Percentiles rank a stretch among this genome's conserved stretches.
Conservation (phyloP, 768 basidiomycete species). For the Pleurotus giganteus region DNA sequence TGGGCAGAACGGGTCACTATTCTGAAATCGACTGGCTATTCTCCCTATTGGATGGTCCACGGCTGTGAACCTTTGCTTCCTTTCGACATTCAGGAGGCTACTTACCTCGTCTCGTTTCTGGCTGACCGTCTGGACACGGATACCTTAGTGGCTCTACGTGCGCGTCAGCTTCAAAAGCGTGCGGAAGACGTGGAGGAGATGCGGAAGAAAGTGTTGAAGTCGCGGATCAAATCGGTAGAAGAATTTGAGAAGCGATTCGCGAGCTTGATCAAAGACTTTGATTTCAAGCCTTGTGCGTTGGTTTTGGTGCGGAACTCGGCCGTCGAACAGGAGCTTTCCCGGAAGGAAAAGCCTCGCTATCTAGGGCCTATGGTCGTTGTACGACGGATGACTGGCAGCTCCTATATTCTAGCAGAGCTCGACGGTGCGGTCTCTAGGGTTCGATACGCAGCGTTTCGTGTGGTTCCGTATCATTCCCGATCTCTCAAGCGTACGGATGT, state of each 20-base stretch:
- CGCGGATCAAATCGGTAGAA: conserved; percentile 7
- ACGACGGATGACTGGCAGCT: conserved; percentile 11
- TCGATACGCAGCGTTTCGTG: conserved; percentile 11
- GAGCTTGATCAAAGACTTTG: conserved; percentile 18
- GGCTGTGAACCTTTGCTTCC: conserved; percentile 32
- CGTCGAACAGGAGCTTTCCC: conserved; percentile 17
- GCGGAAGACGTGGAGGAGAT: conserved; percentile 13
- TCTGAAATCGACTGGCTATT: conserved; percentile 27
- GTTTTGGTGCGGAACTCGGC: conserved; percentile 26
- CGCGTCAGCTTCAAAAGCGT: conserved; percentile 16
- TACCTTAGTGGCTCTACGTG: conserved; percentile 13
- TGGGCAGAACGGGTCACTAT: conserved; percentile 32
- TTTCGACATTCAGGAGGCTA: conserved; percentile 23
- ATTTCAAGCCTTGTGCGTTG: conserved; percentile 24
- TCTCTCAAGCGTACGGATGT: no score
- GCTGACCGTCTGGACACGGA: conserved; percentile 3
- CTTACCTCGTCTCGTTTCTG: conserved; percentile 13
- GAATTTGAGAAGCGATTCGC: conserved; percentile 13
- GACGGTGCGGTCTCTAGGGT: conserved; percentile 9
- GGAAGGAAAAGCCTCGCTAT: conserved; percentile 21
- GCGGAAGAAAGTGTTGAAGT: conserved; percentile 9
- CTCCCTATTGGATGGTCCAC: conserved; percentile 31
- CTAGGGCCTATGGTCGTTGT: conserved; percentile 25
- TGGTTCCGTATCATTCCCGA: conserved; percentile 15
- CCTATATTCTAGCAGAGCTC: conserved; percentile 15